A percentile compares a stretch with the other conserved stretches of the same genome.
Evolutionary conservation across 2,329 filamentous ascomycete genomes (phyloP).

Genomic region (Sclerotinia sclerotiorum): DNA sequence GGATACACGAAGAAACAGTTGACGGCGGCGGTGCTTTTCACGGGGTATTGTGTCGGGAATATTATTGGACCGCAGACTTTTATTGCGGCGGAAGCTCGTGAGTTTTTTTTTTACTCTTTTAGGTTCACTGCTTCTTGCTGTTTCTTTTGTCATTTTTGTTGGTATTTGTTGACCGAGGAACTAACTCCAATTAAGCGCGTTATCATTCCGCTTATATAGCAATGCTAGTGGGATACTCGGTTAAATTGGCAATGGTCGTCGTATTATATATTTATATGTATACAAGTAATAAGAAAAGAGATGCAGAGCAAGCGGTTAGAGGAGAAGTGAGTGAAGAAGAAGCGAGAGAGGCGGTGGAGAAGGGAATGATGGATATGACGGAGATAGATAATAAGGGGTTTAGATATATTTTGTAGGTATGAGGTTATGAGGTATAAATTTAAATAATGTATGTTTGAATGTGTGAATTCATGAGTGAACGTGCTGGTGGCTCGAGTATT

Average conservation of each 20-base stretch:
- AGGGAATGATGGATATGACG: conserved; percentile 56
- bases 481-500: background rate
- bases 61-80: conserved; percentile 49
- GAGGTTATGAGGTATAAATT: no score
- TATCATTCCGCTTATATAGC: conserved; percentile 40
- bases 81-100: conserved; percentile 34
- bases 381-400: conserved; percentile 57
- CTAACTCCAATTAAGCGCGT: background rate
- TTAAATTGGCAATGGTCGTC: conserved; percentile 52
- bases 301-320: conserved; percentile 44
- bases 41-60: conserved; percentile 55
- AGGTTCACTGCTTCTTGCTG: background rate
- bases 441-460: no score
- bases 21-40: conserved; percentile 51
- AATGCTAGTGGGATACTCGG: conserved; percentile 55
- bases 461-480: background rate
- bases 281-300: conserved; percentile 53
- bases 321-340: conserved; percentile 42
- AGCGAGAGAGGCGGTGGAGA: conserved; percentile 52
- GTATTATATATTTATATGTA: conserved; percentile 58
- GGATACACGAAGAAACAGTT: conserved; percentile 57
- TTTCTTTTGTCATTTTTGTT: background rate
- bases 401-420: conserved; percentile 47
- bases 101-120: conserved; percentile 22
- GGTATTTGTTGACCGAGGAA: no score